Evolutionary conservation across 2,329 filamentous ascomycete genomes (phyloP).

Genomic region (Rhynchosporium secalis): DNA sequence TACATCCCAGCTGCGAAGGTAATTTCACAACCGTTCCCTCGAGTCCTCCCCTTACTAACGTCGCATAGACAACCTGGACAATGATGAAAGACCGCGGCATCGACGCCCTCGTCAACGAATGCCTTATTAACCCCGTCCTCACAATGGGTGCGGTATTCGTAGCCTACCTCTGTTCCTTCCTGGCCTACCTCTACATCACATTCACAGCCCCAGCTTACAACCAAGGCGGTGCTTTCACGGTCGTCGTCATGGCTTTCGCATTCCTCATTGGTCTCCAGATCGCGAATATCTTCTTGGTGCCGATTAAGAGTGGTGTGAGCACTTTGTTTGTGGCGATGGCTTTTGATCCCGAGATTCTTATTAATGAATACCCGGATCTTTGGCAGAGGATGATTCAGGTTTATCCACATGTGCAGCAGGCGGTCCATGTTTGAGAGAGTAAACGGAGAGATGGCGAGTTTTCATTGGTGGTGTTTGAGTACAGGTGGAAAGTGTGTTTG

Average conservation of each 20-base stretch:
- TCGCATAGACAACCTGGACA: slow-evolving; percentile 41
- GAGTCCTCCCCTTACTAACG: slow-evolving; percentile 12
- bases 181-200: slow-evolving; percentile 83
- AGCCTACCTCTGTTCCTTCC: slow-evolving; percentile 75
- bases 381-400: slow-evolving; percentile 77
- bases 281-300: slow-evolving; percentile 85
- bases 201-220: slow-evolving; percentile 84
- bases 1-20: slow-evolving; percentile 85
- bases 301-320: slow-evolving; percentile 83
- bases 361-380: slow-evolving; percentile 77
- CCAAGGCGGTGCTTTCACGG: slow-evolving; percentile 63
- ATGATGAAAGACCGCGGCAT: slow-evolving; percentile 93
- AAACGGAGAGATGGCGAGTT: background rate
- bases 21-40: slow-evolving; percentile 28
- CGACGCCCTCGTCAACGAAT: slow-evolving; percentile 76
- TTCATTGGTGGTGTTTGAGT: background rate
- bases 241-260: slow-evolving; percentile 77
- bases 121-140: slow-evolving; percentile 51
- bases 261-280: slow-evolving; percentile 92
- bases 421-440: slow-evolving; percentile 40
- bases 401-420: slow-evolving; percentile 80
- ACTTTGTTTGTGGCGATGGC: slow-evolving; percentile 83
- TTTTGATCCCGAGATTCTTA: slow-evolving; percentile 72
- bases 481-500: background rate
- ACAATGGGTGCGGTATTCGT: slow-evolving; percentile 82